Evolutionary conservation across 176 grass and related monocot species (phyloP), one percentile per base, ranked within the genome.

Genomic region (Oryza rufipogon): DNA sequence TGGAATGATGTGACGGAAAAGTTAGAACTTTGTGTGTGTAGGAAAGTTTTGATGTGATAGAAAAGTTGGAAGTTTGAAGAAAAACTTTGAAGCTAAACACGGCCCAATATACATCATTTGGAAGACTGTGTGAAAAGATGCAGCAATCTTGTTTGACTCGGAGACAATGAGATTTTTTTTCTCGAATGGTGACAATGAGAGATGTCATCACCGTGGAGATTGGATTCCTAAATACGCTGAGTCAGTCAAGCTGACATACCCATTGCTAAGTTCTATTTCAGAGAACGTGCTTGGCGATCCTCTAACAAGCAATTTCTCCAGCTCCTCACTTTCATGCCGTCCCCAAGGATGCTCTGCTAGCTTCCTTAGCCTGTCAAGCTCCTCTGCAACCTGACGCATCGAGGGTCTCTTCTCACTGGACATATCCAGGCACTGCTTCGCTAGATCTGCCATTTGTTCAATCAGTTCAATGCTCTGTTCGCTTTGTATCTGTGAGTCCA

Each of bases 331-430:
- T 13, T 16, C 66, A 38, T 63, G 74, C 1, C 30, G 52, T 0
- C 13, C 74, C 77, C 58, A 90, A 0, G 91, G 88, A 54, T 83
- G 78, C 28, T 77, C 75, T 7, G 86, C 26, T 2, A 85, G 2
- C 67, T 81, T 88, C 56, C 88, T 86, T 22, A 93, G 33, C 38
- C 47, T 82, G 28, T 36, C 67, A 7, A 93, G 81, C 65, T 73
- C 67, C 14, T 90, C 91, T 11, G 91, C 88, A 17, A 91, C 78
- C 52, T 91, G 74, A 8, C 81, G 77, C 91, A 93, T 90, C 0
- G 82, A 73, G 10, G 88, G 91, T 30, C 91, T 83, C 68, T 33
- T 79, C 32, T 86, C 85, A 19, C 88, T 26, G 20, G 70, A 23
- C 73, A 93, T 82, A 46, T 90, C 83, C 7, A 93, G 76, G 73